Percentiles rank a stretch among this genome's conserved stretches.
Evolutionary conservation across 164 flowering plant genomes (phyloP).

Genomic region (Stephania yunnanensis): DNA sequence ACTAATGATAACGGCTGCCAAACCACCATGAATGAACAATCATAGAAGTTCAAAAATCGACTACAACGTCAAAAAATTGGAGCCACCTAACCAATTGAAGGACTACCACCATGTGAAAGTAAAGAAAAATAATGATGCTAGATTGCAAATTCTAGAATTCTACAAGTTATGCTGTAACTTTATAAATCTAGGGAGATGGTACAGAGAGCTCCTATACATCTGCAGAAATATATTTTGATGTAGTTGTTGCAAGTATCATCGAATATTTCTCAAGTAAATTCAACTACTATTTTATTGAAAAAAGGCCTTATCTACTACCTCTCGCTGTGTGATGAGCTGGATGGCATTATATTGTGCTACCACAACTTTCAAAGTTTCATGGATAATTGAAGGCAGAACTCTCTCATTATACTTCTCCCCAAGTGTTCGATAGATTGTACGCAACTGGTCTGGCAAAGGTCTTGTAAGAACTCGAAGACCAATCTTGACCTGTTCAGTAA

Average conservation of each 20-base stretch:
- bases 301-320: conserved; percentile 17
- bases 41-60: no score
- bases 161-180: no score
- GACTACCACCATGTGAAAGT: no score
- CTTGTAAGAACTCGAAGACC: conserved; percentile 38
- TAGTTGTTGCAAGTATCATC: background rate
- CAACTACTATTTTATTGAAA: no score
- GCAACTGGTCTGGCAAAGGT: conserved; percentile 31
- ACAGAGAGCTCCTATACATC: background rate
- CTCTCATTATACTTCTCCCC: conserved; percentile 40
- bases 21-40: no score
- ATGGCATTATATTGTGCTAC: conserved; percentile 44
- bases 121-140: no score
- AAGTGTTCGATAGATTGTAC: conserved; percentile 35
- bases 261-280: background rate
- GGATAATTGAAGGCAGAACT: conserved; percentile 44
- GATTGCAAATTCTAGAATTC: no score
- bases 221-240: background rate
- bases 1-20: no score
- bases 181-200: no score
- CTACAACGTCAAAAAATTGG: no score
- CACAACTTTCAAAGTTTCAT: conserved; percentile 46
- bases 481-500: conserved; percentile 25
- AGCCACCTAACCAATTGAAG: no score
- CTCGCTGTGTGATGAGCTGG: conserved; percentile 42